Evolutionary conservation across 495 filamentous ascomycete genomes (phyloP).

Genomic region (Penicillium diatomitis): DNA sequence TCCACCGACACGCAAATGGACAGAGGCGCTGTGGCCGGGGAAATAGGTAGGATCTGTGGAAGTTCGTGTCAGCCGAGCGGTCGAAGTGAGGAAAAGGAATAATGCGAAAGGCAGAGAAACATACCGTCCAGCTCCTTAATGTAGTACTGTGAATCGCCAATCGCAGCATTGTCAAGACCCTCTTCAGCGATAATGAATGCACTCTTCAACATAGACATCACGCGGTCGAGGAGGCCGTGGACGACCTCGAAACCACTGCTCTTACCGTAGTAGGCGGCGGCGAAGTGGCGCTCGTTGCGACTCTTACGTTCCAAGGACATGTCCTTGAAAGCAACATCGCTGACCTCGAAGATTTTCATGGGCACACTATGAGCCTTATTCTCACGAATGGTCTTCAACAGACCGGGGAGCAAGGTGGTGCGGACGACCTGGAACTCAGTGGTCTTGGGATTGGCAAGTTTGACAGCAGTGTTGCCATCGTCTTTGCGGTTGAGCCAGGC

Average conservation of each 20-base stretch:
- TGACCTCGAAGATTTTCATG: constrained; percentile 87
- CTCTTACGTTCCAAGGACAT: constrained; percentile 65
- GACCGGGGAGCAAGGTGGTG: constrained; percentile 77
- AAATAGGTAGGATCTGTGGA: constrained; percentile 76
- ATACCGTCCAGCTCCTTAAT: constrained; percentile 80
- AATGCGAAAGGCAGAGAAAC: constrained; percentile 6
- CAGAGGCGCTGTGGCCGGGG: constrained; percentile 74
- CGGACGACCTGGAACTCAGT: constrained; percentile 94
- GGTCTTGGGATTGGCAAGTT: constrained; percentile 91
- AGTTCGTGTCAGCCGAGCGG: constrained; percentile 1
- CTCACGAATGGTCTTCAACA: constrained; percentile 91
- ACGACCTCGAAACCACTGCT: constrained; percentile 94
- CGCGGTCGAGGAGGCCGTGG: constrained; percentile 83
- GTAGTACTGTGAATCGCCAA: constrained; percentile 67
- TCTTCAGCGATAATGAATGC: constrained; percentile 71
- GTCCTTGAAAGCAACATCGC: constrained; percentile 89
- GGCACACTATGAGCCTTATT: constrained; percentile 87
- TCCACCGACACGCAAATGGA: constrained; percentile 62
- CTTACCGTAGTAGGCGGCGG: constrained; percentile 91
- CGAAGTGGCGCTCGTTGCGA: constrained; percentile 89
- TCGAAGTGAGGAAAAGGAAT: not conserved
- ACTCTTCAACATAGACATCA: constrained; percentile 85
- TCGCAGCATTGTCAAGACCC: constrained; percentile 46
- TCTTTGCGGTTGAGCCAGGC: constrained; percentile 88
- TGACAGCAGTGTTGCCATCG: constrained; percentile 76